These are phyloP conservation scores for Roridomyces roridus DNA, from an alignment of 768 basidiomycete genomes.

Conservation along the genomic window DNA sequence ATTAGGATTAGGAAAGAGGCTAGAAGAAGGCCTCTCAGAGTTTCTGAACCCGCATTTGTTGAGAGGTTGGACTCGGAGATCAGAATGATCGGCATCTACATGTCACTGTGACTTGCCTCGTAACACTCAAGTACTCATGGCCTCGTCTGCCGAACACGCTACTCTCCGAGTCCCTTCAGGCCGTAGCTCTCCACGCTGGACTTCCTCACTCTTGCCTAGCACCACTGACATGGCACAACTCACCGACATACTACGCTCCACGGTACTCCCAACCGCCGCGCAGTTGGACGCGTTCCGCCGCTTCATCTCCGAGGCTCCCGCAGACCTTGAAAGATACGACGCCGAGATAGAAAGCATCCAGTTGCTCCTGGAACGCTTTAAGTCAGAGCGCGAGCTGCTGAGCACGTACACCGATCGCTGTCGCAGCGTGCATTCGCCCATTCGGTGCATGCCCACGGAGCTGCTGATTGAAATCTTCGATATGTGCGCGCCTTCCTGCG, in stretches of 20 bases:
- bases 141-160: too few species aligned
- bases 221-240: not conserved
- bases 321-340: not conserved
- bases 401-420: not conserved
- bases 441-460: not conserved
- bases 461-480: conserved; percentile 5
- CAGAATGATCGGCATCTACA: too few species aligned
- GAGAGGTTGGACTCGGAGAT: too few species aligned
- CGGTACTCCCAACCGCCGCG: not conserved
- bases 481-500: not conserved
- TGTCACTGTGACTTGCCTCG: too few species aligned
- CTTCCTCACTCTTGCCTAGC: not conserved
- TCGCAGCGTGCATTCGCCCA: not conserved
- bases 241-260: not conserved
- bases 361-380: not conserved
- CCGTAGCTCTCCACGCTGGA: too few species aligned
- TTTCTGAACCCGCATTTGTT: too few species aligned
- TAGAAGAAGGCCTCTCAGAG: too few species aligned
- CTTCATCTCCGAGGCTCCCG: not conserved
- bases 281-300: not conserved
- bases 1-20: too few species aligned
- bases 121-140: too few species aligned
- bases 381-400: not conserved
- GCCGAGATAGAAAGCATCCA: not conserved
- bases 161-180: too few species aligned